Conservation (phyloP, 345 rosid genomes). For the Populus pruinosa region DNA sequence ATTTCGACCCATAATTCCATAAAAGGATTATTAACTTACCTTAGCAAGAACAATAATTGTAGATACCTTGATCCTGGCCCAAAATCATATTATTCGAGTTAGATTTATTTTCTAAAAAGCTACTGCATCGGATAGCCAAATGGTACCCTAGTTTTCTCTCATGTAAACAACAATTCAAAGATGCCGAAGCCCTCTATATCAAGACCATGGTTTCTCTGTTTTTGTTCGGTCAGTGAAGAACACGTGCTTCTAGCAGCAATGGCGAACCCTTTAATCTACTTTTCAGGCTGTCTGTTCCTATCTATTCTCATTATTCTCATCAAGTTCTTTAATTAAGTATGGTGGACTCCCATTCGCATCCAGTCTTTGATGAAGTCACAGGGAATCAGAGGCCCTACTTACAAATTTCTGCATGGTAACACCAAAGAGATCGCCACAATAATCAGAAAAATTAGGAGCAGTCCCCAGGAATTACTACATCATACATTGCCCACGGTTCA, state of each 20-base stretch:
- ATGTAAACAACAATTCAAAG: not conserved
- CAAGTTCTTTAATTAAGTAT: slow-evolving; percentile 3
- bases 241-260: not conserved
- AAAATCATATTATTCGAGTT: no score
- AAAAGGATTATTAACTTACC: no score
- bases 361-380: slow-evolving; percentile 9
- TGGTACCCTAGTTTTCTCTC: not conserved
- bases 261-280: not conserved
- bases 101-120: no score
- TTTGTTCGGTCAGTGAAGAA: not conserved
- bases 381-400: slow-evolving; percentile 16
- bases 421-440: slow-evolving; percentile 9
- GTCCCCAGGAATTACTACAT: slow-evolving; percentile 7
- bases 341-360: slow-evolving; percentile 2
- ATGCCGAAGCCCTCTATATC: not conserved
- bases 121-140: not conserved
- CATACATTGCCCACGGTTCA: not conserved
- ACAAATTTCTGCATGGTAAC: slow-evolving; percentile 9
- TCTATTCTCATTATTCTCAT: not conserved
- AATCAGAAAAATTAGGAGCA: not conserved
- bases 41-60: no score
- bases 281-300: not conserved
- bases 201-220: not conserved
- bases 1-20: no score
- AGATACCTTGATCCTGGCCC: no score